Evolutionary conservation across 1,284 basidiomycete species (phyloP).

Genomic region (Athelia sp.): DNA sequence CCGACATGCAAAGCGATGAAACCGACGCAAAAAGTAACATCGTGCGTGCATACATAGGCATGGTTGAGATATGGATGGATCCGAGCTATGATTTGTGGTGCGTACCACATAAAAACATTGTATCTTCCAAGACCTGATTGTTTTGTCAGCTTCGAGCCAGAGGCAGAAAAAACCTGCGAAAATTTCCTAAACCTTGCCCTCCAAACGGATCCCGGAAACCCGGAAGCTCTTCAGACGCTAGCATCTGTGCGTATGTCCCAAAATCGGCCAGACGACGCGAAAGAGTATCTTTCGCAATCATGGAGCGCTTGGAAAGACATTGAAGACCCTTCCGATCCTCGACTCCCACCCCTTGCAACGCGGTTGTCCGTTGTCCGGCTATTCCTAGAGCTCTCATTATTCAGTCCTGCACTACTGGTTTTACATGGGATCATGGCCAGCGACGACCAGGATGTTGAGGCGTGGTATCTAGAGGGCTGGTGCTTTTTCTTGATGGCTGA

Average conservation of each 20-base stretch:
- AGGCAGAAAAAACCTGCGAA: slow-evolving; percentile 80
- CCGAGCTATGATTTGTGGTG: slow-evolving; percentile 85
- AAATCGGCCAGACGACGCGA: slow-evolving; percentile 75
- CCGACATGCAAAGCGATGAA: slow-evolving; percentile 41
- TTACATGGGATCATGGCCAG: slow-evolving; percentile 77
- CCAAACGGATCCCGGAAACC: slow-evolving; percentile 70
- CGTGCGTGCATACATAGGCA: slow-evolving; percentile 82
- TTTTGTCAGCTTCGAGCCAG: slow-evolving; percentile 66
- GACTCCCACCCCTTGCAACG: slow-evolving; percentile 71
- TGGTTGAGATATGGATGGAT: slow-evolving; percentile 97
- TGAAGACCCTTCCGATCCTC: slow-evolving; percentile 64
- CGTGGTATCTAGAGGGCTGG: slow-evolving; percentile 96
- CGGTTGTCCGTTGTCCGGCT: slow-evolving; percentile 78
- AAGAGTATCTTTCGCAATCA: slow-evolving; percentile 61
- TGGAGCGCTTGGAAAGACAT: slow-evolving; percentile 75
- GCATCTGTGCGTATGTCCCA: slow-evolving; percentile 91
- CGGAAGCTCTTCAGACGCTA: slow-evolving; percentile 78
- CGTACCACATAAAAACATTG: slow-evolving; percentile 17
- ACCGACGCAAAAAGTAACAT: slow-evolving; percentile 68
- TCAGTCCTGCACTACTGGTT: slow-evolving; percentile 69
- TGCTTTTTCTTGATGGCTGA: slow-evolving; percentile 82
- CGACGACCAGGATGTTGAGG: slow-evolving; percentile 87
- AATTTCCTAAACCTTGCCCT: slow-evolving; percentile 69
- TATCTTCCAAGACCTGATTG: not conserved
- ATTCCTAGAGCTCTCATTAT: slow-evolving; percentile 76